Evolutionary conservation across 805 yeast species (phyloP).

Genomic region (Scheffersomyces amazonensis): DNA sequence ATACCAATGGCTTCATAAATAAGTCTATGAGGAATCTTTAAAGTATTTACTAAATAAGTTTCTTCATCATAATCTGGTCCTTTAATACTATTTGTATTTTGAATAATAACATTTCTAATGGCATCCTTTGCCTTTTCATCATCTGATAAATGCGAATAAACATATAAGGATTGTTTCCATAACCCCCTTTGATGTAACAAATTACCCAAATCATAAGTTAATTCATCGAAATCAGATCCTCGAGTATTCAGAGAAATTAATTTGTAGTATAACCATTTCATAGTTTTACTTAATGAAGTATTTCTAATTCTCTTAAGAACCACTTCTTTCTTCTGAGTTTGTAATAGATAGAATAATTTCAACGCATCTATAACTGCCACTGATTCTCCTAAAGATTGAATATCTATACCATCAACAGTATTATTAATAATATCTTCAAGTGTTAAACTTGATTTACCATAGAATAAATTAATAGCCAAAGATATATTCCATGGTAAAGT

Average conservation of each 20-base stretch:
- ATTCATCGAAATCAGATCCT: slow-evolving; percentile 20
- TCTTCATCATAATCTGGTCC: slow-evolving; percentile 21
- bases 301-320: neutral
- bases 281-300: slow-evolving; percentile 29
- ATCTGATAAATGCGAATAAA: slow-evolving; percentile 53
- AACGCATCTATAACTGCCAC: slow-evolving; percentile 18
- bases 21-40: slow-evolving; percentile 48
- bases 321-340: neutral
- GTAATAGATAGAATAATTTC: slow-evolving; percentile 10
- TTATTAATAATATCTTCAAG: slow-evolving; percentile 12
- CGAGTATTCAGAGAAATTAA: slow-evolving; percentile 26
- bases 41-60: slow-evolving; percentile 29
- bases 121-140: slow-evolving; percentile 42
- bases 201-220: slow-evolving; percentile 42
- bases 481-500: slow-evolving; percentile 66
- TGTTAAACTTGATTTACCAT: slow-evolving; percentile 41
- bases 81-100: slow-evolving; percentile 29
- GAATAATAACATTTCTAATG: slow-evolving; percentile 36
- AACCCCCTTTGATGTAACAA: slow-evolving; percentile 45
- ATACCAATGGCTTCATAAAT: slow-evolving; percentile 62
- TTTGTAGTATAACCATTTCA: slow-evolving; percentile 53
- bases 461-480: slow-evolving; percentile 59
- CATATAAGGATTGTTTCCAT: slow-evolving; percentile 61
- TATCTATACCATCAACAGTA: neutral
- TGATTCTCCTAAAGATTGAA: slow-evolving; percentile 9